These are phyloP conservation scores for Xylaria telfairii DNA, from an alignment of 495 filamentous ascomycete species.

Conservation along the genomic window DNA sequence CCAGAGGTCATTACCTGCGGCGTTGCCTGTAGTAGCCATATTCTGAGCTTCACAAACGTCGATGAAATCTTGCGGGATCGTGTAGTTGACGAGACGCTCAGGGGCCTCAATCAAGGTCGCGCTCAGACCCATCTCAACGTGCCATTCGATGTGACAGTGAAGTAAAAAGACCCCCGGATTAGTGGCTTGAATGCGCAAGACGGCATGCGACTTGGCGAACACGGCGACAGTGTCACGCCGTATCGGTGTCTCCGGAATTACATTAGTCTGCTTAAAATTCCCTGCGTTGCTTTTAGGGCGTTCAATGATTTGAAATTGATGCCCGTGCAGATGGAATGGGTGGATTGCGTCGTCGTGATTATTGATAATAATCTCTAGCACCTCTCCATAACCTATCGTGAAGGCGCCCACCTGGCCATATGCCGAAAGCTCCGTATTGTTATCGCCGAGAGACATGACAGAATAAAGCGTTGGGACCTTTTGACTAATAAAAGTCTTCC, in stretches of 20 bases:
- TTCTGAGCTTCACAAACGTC: slow-evolving; percentile 60
- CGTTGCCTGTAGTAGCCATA: slow-evolving; percentile 69
- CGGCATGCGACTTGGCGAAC: slow-evolving; percentile 58
- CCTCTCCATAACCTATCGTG: slow-evolving; percentile 66
- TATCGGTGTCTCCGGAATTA: slow-evolving; percentile 53
- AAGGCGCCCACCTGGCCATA: slow-evolving; percentile 80
- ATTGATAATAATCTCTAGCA: slow-evolving; percentile 83
- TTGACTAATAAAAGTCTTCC: slow-evolving; percentile 72
- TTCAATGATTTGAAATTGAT: slow-evolving; percentile 76
- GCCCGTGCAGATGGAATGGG: slow-evolving; percentile 69
- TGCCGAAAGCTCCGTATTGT: slow-evolving; percentile 65
- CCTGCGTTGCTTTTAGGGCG: slow-evolving; percentile 53
- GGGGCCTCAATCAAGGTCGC: slow-evolving; percentile 77
- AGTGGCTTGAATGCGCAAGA: slow-evolving; percentile 63
- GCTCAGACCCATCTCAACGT: slow-evolving; percentile 73
- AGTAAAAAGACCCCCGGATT: slow-evolving; percentile 85
- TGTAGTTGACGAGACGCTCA: slow-evolving; percentile 58
- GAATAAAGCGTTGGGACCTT: slow-evolving; percentile 83
- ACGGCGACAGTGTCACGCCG: slow-evolving; percentile 64
- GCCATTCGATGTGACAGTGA: slow-evolving; percentile 86
- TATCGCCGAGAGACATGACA: slow-evolving; percentile 65
- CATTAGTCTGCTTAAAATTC: slow-evolving; percentile 44
- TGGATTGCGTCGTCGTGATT: slow-evolving; percentile 70
- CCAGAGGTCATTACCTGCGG: slow-evolving; percentile 71
- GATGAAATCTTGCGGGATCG: slow-evolving; percentile 69